phyloP scores from a whole-genome alignment of 2,329 filamentous ascomycete species.

The Trichoderma koningii region DNA sequence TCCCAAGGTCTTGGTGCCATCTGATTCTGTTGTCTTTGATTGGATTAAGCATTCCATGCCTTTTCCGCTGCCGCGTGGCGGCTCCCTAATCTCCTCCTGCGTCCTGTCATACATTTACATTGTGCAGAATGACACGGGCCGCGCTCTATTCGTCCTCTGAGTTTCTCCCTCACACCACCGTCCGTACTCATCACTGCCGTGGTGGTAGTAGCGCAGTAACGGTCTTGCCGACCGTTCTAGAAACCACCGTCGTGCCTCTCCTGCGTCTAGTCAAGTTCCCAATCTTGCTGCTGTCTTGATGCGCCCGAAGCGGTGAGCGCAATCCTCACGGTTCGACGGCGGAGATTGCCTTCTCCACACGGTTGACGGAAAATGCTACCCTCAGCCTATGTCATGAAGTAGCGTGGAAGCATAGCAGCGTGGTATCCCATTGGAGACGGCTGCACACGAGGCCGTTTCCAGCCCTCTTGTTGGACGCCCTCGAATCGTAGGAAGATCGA shows the following conservation, averaged over 20 bases:
- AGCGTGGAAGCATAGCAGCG: slow-evolving; percentile 14
- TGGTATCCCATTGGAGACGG: slow-evolving; percentile 15
- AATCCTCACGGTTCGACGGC: slow-evolving; percentile 1
- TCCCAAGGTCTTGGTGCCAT: not conserved
- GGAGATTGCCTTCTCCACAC: slow-evolving; percentile 22
- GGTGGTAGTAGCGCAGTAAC: slow-evolving; percentile 3
- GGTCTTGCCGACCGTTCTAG: slow-evolving; percentile 19
- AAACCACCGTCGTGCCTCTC: slow-evolving; percentile 1
- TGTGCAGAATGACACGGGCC: slow-evolving; percentile 11
- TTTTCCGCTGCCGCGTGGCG: not conserved
- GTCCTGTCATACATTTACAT: slow-evolving; percentile 4
- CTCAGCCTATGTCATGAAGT: slow-evolving; percentile 20
- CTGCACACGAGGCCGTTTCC: slow-evolving; percentile 12
- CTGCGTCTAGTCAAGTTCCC: not conserved
- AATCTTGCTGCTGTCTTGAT: slow-evolving; percentile 12
- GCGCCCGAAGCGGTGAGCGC: slow-evolving; percentile 16
- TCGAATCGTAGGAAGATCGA: not conserved
- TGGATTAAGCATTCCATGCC: slow-evolving; percentile 10
- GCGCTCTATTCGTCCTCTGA: slow-evolving; percentile 1
- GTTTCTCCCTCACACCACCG: not conserved
- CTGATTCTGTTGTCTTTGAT: not conserved
- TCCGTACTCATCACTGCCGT: slow-evolving; percentile 2
- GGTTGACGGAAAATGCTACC: slow-evolving; percentile 1
- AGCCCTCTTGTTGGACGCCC: slow-evolving; percentile 17
- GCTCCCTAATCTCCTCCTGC: slow-evolving; percentile 11